Evolutionary conservation across 257 asterid genomes (phyloP).

Genomic region (Ilex asprella): DNA sequence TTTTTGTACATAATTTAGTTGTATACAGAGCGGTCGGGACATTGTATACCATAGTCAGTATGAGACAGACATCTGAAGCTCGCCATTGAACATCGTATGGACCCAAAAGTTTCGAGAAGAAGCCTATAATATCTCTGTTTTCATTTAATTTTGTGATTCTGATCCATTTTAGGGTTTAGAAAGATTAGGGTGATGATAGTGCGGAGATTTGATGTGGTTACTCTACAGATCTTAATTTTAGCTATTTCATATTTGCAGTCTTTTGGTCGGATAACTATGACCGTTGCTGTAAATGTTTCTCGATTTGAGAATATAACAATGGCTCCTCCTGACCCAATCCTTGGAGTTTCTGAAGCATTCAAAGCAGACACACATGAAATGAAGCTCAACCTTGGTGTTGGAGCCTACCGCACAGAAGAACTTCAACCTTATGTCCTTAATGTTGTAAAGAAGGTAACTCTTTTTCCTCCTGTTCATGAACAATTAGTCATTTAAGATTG

Average conservation of each 20-base stretch:
- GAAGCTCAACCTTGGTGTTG: conserved; percentile 96
- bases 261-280: conserved; percentile 52
- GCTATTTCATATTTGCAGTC: conserved; percentile 36
- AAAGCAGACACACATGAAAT: conserved; percentile 72
- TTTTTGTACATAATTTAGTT: too few relatives aligned
- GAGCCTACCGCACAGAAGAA: conserved; percentile 95
- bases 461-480: conserved; percentile 9
- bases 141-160: too few relatives aligned
- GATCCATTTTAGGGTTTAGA: too few relatives aligned
- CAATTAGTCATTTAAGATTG: too few relatives aligned
- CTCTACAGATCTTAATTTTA: conserved; percentile 6
- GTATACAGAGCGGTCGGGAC: too few relatives aligned
- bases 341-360: conserved; percentile 97
- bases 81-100: too few relatives aligned
- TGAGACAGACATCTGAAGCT: too few relatives aligned
- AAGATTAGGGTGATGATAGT: neutral
- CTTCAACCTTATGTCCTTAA: conserved; percentile 96
- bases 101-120: too few relatives aligned
- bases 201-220: neutral
- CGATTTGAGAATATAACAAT: conserved; percentile 57
- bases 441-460: conserved; percentile 81
- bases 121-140: too few relatives aligned
- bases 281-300: conserved; percentile 52
- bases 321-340: conserved; percentile 99
- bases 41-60: too few relatives aligned